phyloP scores from a whole-genome alignment of 768 basidiomycete genomes.

The Tricholoma furcatifolium region DNA sequence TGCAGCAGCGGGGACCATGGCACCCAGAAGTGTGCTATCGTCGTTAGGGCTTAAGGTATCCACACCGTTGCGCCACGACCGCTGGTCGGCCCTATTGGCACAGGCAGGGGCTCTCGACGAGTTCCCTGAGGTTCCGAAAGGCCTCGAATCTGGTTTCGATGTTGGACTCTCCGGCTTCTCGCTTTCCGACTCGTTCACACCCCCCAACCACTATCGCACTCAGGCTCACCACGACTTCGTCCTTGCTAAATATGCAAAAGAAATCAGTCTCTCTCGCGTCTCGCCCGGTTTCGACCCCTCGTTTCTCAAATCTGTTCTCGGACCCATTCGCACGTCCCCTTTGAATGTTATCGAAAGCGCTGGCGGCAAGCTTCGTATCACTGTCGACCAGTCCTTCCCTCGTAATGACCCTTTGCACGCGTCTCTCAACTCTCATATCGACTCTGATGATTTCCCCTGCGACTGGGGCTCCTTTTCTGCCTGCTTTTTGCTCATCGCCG shows the following conservation, averaged over 20 bases:
- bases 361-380: too few relatives aligned
- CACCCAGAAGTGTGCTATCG: too few relatives aligned
- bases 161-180: slow-evolving; percentile 12
- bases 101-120: too few relatives aligned
- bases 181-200: slow-evolving; percentile 6
- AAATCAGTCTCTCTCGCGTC: too few relatives aligned
- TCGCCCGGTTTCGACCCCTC: too few relatives aligned
- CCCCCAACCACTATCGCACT: slow-evolving; percentile 1
- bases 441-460: slow-evolving; percentile 7
- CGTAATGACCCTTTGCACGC: too few relatives aligned
- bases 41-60: too few relatives aligned
- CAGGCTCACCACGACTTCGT: slow-evolving; percentile 11
- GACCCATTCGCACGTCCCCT: slow-evolving; percentile 22
- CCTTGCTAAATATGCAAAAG: slow-evolving; percentile 9
- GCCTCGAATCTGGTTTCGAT: slow-evolving; percentile 18
- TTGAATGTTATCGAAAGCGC: slow-evolving; percentile 24
- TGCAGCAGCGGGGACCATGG: too few relatives aligned
- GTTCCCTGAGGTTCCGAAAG: too few relatives aligned
- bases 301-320: too few relatives aligned
- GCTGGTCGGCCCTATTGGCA: too few relatives aligned
- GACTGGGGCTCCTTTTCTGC: slow-evolving; percentile 7
- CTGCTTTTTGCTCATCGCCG: slow-evolving; percentile 5
- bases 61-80: slow-evolving; percentile 12
- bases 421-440: too few relatives aligned
- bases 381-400: slow-evolving; percentile 26